Base-by-base conservation (phyloP, 2,329 filamentous ascomycete species). In the Macrophomina pseudophaseolina region DNA sequence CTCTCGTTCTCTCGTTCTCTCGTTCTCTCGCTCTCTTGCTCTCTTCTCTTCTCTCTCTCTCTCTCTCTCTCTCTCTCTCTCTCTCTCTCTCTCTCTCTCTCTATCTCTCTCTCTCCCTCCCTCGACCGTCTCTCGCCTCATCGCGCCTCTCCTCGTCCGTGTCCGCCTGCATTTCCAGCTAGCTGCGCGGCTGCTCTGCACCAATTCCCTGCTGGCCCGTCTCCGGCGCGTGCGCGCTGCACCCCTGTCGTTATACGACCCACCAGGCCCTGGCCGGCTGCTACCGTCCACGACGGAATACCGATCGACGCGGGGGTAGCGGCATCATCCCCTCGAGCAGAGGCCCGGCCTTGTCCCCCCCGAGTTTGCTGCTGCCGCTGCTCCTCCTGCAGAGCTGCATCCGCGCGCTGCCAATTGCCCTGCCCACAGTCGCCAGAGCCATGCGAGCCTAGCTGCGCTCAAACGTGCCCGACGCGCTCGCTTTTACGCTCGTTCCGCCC, bases 281-380 rank as follows among this genome's bases (percentile, higher is more conserved):
- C 32, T 35, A 16, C 23, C 42, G 35, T 30, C n/a, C 28, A 23
- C 53, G 44, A 28, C 54, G 54, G 54, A 38, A 59, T 33, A 59
- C 54, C 38, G 58, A 60, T 60, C 58, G 58, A 60, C 58, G 58
- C 58, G 58, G 58, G 58, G 58, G 16, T 54, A 60, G 58, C 58
- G 42, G 58, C 42, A 38, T 30, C 42, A 49, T 49, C 58, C 58
- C 58, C 58, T 38, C 44, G 58, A 60, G 58, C 58, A 60, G 40
- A 60, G 54, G 56, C 56, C 56, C 56, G 56, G 48, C 56, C 56
- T 49, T 60, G 58, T 49, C n/a, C 42, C 58, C 54, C 58, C 58
- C 58, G 42, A 60, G 58, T 60, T 42, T 38, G 58, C 58, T 49
- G 23, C 58, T 49, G 42, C 44, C 18, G 28, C 54, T 38, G 35